Evolutionary conservation across 257 asterid species (phyloP).

Genomic region (Linaria vulgaris): DNA sequence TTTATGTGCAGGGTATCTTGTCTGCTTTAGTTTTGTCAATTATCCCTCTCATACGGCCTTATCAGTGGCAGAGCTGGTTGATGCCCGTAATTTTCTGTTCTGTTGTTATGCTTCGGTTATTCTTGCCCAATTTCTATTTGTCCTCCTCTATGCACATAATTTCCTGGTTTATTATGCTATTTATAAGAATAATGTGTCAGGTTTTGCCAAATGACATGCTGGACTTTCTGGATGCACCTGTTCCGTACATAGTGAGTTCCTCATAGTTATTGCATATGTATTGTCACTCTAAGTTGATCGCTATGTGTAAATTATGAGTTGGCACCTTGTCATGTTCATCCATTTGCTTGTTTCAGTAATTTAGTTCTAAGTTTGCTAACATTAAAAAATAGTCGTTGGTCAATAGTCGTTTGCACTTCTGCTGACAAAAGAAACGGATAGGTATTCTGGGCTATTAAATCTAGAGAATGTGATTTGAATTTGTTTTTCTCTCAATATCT

Average conservation of each 20-base stretch:
- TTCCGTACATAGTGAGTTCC: slow-evolving; percentile 89
- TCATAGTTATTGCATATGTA: slow-evolving; percentile 12
- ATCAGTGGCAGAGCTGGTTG: slow-evolving; percentile 95
- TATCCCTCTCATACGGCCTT: slow-evolving; percentile 94
- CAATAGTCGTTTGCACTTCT: background rate
- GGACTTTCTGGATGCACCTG: slow-evolving; percentile 98
- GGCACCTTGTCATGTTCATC: slow-evolving; percentile 1
- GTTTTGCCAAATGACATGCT: slow-evolving; percentile 98
- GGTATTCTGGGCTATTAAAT: no score
- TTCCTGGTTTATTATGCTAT: slow-evolving; percentile 20
- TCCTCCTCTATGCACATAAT: background rate
- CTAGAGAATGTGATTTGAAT: no score
- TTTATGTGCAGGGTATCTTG: slow-evolving; percentile 73
- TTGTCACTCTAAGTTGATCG: slow-evolving; percentile 10
- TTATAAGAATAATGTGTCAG: slow-evolving; percentile 45
- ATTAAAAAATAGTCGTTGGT: background rate
- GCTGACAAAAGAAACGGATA: background rate
- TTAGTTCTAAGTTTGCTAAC: background rate
- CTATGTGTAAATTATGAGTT: slow-evolving; percentile 13
- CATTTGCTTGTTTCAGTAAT: slow-evolving; percentile 1
- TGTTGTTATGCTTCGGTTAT: slow-evolving; percentile 18
- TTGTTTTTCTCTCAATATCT: background rate
- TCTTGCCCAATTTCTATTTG: slow-evolving; percentile 8
- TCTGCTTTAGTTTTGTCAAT: slow-evolving; percentile 81
- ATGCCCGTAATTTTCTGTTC: slow-evolving; percentile 74